Base-by-base conservation (phyloP, 192 early-diverging fungal species). In the Podila horticola region DNA sequence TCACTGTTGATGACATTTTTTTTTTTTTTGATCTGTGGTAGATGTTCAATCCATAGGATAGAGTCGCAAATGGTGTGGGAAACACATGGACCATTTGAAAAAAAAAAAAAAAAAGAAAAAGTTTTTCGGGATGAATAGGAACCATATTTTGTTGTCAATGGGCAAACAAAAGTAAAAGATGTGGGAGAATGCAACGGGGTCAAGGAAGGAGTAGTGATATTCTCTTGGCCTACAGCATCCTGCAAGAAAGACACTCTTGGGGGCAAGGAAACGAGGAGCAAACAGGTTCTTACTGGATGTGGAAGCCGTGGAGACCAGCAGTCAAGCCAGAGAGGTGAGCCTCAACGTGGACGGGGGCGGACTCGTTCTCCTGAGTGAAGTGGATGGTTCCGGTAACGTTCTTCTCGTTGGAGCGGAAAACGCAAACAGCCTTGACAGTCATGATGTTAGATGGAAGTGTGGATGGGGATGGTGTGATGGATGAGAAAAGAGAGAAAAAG, bases 351-450 rank as follows among this genome's bases (percentile, higher is more conserved):
- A 87, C 84, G 52, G 88, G 88, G 9, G 84, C 86, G 57, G 74
- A 58, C 82, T 89, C 91, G 64, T 74, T 71, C 34, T 86, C 91
- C 86, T 97, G 94, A 61, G 73, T 86, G 79, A 97, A 90, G 36
- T 72, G 88, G 69, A 97, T 84, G 58, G 88, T 89, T 73, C 95
- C 95, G 30, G 87, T 79, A 79, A 92, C 92, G 74, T 81, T 55
- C 30, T 82, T 71, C 65, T 90, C 85, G 82, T 92, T 94, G 50
- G 85, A 82, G 72, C 89, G 91, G 82, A 96, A 83, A 84, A 95
- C 91, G 83, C 90, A 89, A 74, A 96, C 92, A 85, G 95, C 95
- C 81, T 93, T 91, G 81, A 90, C 91, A 93, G 95, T 95, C 68
- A 82, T 94, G 68, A 68, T 52, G 60, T 49, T 30, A 69, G 24